Conservation (phyloP, 768 basidiomycete species). For the Panaeolus papilionaceus region DNA sequence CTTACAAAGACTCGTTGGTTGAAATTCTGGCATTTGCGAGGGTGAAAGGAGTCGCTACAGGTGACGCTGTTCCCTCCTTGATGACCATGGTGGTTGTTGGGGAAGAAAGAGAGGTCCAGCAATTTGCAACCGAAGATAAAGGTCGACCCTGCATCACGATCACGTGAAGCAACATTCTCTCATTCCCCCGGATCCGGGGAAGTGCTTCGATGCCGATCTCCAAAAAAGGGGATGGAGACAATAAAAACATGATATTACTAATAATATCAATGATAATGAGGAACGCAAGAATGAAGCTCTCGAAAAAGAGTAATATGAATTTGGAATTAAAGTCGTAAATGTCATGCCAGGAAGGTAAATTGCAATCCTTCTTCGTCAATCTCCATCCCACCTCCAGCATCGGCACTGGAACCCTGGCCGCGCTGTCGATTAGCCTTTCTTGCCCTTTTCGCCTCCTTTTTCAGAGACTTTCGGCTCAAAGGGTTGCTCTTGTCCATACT, state of each 20-base stretch:
- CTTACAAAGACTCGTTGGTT: slow-evolving; percentile 25
- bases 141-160: slow-evolving; percentile 9
- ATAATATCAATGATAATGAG: too few relatives aligned
- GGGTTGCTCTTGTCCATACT: slow-evolving; percentile 64
- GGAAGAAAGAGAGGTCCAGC: neutral
- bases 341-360: slow-evolving; percentile 53
- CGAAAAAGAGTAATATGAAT: neutral
- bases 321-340: neutral
- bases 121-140: slow-evolving; percentile 3
- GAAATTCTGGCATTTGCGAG: slow-evolving; percentile 28
- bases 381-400: slow-evolving; percentile 45
- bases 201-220: neutral
- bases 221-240: neutral
- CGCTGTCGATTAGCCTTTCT: slow-evolving; percentile 53
- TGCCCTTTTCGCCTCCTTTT: slow-evolving; percentile 68
- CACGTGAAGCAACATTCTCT: neutral
- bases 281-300: neutral
- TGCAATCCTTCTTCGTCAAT: slow-evolving; percentile 51
- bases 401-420: slow-evolving; percentile 13
- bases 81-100: slow-evolving; percentile 6
- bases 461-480: slow-evolving; percentile 61
- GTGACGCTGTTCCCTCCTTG: slow-evolving; percentile 9
- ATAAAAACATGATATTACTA: too few relatives aligned
- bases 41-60: slow-evolving; percentile 25
- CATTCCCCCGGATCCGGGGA: neutral